These are phyloP conservation scores for Acidiella bohemica DNA, from an alignment of 495 filamentous ascomycete genomes.

Conservation along the genomic window DNA sequence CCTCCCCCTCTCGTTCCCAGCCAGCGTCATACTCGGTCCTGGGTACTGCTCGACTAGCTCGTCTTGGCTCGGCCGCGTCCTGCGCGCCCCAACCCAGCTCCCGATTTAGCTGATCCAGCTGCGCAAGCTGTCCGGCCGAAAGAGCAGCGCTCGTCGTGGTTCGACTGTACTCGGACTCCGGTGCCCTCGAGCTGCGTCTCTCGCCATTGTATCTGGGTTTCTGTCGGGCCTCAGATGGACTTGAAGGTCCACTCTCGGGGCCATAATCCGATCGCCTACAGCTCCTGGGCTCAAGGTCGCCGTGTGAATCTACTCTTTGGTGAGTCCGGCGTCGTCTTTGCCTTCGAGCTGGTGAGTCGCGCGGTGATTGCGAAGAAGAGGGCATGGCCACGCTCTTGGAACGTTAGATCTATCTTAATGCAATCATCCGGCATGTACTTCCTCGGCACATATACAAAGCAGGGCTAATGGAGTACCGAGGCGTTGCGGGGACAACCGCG, in stretches of 20 bases:
- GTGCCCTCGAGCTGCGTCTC: slow-evolving; percentile 4
- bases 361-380: slow-evolving; percentile 2
- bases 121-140: slow-evolving; percentile 25
- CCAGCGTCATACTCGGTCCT: not conserved
- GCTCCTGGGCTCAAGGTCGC: slow-evolving; percentile 21
- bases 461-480: no score
- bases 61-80: slow-evolving; percentile 20
- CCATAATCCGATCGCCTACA: slow-evolving; percentile 7
- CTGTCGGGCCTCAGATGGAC: slow-evolving; percentile 17
- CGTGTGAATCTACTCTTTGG: slow-evolving; percentile 27
- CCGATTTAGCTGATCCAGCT: slow-evolving; percentile 27
- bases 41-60: no score
- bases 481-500: no score
- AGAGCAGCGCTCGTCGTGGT: slow-evolving; percentile 18
- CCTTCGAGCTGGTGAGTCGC: slow-evolving; percentile 18
- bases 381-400: no score
- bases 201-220: slow-evolving; percentile 7
- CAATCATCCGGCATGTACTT: no score
- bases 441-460: no score
- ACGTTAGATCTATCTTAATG: no score
- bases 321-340: slow-evolving; percentile 21
- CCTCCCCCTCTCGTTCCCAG: not conserved
- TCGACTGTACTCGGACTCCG: slow-evolving; percentile 11
- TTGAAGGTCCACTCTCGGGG: slow-evolving; percentile 15
- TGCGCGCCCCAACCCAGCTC: slow-evolving; percentile 27